Conservation (phyloP, 164 flowering plant genomes). For the Nymphaea colorata region DNA sequence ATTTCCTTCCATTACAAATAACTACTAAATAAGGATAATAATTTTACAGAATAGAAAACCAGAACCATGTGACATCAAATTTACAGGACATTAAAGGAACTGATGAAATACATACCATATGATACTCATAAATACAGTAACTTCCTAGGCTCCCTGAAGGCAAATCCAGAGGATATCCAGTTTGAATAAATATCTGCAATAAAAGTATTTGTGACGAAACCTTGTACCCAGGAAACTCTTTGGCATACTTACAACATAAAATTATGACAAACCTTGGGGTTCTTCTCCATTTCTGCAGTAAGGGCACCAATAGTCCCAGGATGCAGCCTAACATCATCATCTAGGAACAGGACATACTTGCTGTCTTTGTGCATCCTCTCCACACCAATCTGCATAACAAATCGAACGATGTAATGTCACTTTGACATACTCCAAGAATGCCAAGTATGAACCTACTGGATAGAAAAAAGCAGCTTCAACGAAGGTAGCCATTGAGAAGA, state of each 20-base stretch:
- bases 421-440: background rate
- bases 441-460: background rate
- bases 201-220: background rate
- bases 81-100: background rate
- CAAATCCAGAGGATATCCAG: conserved; percentile 96
- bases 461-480: too few species aligned
- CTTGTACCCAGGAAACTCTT: background rate
- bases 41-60: background rate
- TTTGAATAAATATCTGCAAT: conserved; percentile 95
- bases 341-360: conserved; percentile 88
- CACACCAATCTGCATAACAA: conserved; percentile 56
- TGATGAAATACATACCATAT: conserved; percentile 54
- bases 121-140: conserved; percentile 97
- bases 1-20: background rate
- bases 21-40: background rate
- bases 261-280: conserved; percentile 58
- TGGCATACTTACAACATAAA: background rate
- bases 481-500: too few species aligned
- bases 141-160: conserved; percentile 98
- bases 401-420: background rate
- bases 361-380: conserved; percentile 85
- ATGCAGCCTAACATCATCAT: conserved; percentile 95
- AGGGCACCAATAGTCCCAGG: conserved; percentile 95
- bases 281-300: conserved; percentile 84
- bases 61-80: background rate